These are phyloP conservation scores for Hortiboletus campestris DNA, from an alignment of 768 basidiomycete species.

Conservation along the genomic window DNA sequence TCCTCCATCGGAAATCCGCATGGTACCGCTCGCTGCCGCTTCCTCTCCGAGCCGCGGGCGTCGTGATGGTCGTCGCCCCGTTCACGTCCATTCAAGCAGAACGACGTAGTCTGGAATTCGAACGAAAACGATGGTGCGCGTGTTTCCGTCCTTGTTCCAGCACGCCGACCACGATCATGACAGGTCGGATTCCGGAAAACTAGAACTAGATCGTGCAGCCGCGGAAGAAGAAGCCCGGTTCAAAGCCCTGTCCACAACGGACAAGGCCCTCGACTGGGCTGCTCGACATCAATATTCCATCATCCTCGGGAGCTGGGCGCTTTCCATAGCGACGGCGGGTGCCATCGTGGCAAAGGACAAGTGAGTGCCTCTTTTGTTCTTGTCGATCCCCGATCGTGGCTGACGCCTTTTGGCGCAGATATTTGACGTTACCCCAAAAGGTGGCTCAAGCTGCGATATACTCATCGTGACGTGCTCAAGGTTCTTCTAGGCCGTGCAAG, in stretches of 20 bases:
- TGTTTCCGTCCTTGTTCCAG: too few relatives aligned
- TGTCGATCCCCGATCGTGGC: neutral
- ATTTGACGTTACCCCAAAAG: conserved; percentile 30
- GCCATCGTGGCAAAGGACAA: conserved; percentile 63
- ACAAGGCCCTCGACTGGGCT: conserved; percentile 65
- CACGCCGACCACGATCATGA: neutral
- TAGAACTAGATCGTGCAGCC: conserved; percentile 51
- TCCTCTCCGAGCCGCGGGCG: conserved; percentile 66
- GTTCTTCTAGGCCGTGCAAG: conserved; percentile 67
- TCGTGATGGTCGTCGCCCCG: conserved; percentile 67
- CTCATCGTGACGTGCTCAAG: conserved; percentile 9
- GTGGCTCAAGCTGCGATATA: neutral
- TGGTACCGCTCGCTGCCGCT: conserved; percentile 65
- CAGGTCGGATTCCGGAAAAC: conserved; percentile 43
- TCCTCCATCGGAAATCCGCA: conserved; percentile 50
- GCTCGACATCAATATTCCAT: conserved; percentile 66
- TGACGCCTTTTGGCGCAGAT: conserved; percentile 7
- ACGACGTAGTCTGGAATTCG: conserved; percentile 61
- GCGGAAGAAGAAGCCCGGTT: conserved; percentile 41
- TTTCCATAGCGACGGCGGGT: conserved; percentile 62
- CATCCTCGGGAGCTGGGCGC: conserved; percentile 75
- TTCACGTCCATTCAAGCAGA: conserved; percentile 72
- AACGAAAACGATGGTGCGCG: conserved; percentile 61
- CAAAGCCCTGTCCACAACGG: conserved; percentile 43
- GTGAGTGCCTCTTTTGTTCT: conserved; percentile 35